phyloP scores from a whole-genome alignment of 805 yeast species.

The Candida silvicultrix region DNA sequence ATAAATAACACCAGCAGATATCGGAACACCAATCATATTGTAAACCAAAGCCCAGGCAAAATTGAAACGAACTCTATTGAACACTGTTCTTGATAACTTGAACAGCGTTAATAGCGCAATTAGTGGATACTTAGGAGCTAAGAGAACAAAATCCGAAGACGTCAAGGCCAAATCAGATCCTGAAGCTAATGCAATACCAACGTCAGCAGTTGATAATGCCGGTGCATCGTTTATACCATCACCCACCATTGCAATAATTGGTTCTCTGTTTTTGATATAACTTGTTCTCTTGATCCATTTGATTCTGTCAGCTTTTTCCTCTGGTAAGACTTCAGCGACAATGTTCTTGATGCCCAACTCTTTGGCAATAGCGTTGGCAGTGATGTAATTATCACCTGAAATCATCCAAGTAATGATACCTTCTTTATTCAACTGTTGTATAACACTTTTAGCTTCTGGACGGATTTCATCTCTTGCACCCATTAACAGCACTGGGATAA shows the following conservation, averaged over 20 bases:
- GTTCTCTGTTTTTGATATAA: conserved; percentile 15
- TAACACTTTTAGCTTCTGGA: conserved; percentile 49
- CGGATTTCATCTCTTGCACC: conserved; percentile 58
- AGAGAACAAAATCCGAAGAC: conserved; percentile 66
- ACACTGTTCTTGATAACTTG: conserved; percentile 42
- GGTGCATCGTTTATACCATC: conserved; percentile 86
- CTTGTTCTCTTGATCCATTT: conserved; percentile 44
- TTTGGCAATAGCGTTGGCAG: conserved; percentile 62
- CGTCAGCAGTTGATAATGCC: conserved; percentile 67
- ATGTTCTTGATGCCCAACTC: conserved; percentile 58
- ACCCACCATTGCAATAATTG: conserved; percentile 63
- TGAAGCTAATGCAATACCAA: conserved; percentile 70
- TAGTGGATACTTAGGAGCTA: conserved; percentile 46
- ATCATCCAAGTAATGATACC: conserved; percentile 67
- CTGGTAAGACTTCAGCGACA: conserved; percentile 68
- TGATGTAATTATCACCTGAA: conserved; percentile 63
- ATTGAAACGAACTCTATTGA: conserved; percentile 48
- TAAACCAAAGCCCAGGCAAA: conserved; percentile 56
- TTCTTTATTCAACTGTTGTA: conserved; percentile 31
- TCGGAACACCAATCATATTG: conserved; percentile 51
- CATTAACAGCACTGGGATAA: conserved; percentile 38
- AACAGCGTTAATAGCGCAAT: conserved; percentile 48
- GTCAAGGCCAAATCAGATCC: conserved; percentile 75
- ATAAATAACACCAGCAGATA: conserved; percentile 62
- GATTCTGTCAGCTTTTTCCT: conserved; percentile 59